Evolutionary conservation across 768 basidiomycete genomes (phyloP).

Genomic region (Leucogyrophana mollusca): DNA sequence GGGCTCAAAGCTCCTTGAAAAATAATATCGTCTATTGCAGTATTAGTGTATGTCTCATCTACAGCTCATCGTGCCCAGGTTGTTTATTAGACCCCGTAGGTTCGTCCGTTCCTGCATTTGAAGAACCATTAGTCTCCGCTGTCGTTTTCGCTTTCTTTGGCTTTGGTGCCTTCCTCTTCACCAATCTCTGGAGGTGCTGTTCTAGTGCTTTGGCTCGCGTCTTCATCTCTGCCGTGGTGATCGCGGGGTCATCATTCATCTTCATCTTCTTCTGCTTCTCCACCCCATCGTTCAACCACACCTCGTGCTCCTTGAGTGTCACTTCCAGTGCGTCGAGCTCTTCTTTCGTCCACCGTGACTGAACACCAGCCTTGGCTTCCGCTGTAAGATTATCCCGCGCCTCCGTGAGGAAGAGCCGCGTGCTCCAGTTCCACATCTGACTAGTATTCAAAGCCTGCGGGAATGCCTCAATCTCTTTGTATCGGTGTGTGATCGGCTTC

Average conservation of each 20-base stretch:
- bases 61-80: conserved; percentile 28
- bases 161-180: conserved; percentile 69
- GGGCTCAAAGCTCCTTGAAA: neutral
- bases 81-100: conserved; percentile 16
- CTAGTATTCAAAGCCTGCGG: conserved; percentile 78
- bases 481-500: conserved; percentile 79
- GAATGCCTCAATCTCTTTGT: conserved; percentile 86
- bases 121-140: conserved; percentile 9
- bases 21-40: conserved; percentile 14
- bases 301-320: conserved; percentile 73
- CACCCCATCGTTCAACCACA: conserved; percentile 80
- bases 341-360: conserved; percentile 81
- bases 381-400: conserved; percentile 73
- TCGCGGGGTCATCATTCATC: conserved; percentile 80
- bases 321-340: conserved; percentile 82
- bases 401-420: conserved; percentile 80
- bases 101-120: conserved; percentile 16
- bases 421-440: conserved; percentile 88
- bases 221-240: conserved; percentile 84
- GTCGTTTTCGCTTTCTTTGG: conserved; percentile 47
- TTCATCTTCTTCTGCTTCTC: conserved; percentile 78
- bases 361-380: conserved; percentile 57
- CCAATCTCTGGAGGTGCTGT: conserved; percentile 64
- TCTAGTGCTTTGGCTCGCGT: conserved; percentile 79
- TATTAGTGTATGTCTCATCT: conserved; percentile 11